Evolutionary conservation across 306 rosid species (phyloP).

Genomic region (Datisca glomerata): DNA sequence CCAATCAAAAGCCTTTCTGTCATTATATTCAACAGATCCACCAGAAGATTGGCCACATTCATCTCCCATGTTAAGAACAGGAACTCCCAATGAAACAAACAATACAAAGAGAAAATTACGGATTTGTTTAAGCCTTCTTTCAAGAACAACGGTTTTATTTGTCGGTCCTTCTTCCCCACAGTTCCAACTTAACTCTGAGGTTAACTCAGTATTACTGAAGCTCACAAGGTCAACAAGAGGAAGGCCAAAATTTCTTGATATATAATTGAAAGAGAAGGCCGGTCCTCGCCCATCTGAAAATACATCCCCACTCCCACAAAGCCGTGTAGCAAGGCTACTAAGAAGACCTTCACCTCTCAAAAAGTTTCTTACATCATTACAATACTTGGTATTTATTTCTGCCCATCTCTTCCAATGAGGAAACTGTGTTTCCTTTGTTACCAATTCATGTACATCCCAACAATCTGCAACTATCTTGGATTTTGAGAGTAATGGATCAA

Average conservation of each 20-base stretch:
- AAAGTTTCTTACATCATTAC: slow-evolving; percentile 51
- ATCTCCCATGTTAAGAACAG: slow-evolving; percentile 92
- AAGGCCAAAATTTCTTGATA: slow-evolving; percentile 55
- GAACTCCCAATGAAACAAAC: slow-evolving; percentile 78
- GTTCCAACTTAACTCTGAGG: slow-evolving; percentile 70
- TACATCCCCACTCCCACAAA: slow-evolving; percentile 82
- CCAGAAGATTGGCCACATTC: slow-evolving; percentile 76
- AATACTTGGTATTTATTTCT: slow-evolving; percentile 57
- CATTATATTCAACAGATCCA: slow-evolving; percentile 43
- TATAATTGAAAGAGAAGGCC: slow-evolving; percentile 61
- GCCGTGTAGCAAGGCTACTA: slow-evolving; percentile 80
- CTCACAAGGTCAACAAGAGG: slow-evolving; percentile 85
- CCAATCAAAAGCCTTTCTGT: slow-evolving; percentile 56
- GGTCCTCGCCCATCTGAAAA: slow-evolving; percentile 78
- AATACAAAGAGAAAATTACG: slow-evolving; percentile 65
- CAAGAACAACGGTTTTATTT: slow-evolving; percentile 34
- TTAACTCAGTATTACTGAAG: slow-evolving; percentile 38
- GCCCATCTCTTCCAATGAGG: slow-evolving; percentile 99
- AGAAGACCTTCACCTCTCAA: slow-evolving; percentile 59
- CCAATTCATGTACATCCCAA: slow-evolving; percentile 51
- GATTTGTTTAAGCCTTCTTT: slow-evolving; percentile 66
- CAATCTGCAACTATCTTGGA: slow-evolving; percentile 74
- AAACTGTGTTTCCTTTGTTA: slow-evolving; percentile 36
- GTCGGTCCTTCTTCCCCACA: slow-evolving; percentile 98
- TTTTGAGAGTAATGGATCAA: slow-evolving; percentile 68